Conservation (phyloP, 805 yeast genomes). For the Pichia deserticola region DNA sequence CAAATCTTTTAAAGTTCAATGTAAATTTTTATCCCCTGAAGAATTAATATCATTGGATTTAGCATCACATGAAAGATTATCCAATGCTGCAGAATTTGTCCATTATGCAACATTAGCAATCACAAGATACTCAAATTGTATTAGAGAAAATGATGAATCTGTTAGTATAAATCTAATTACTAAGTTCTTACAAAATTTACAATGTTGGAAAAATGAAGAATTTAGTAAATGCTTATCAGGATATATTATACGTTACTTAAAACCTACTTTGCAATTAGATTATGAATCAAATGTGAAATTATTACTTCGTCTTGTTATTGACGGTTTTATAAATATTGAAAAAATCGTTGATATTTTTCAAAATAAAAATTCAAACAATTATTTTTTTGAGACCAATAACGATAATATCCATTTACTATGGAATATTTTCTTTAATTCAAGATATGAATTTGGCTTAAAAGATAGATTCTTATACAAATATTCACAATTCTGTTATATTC, state of each 20-base stretch:
- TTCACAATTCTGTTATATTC: constrained; percentile 13
- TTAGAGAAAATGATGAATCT: constrained; percentile 17
- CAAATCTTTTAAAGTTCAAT: neutral
- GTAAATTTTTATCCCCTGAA: constrained; percentile 10
- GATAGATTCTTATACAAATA: constrained; percentile 15
- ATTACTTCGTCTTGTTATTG: constrained; percentile 30
- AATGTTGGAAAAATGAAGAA: constrained; percentile 33
- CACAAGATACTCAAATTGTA: constrained; percentile 19
- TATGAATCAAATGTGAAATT: constrained; percentile 31
- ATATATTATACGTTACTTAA: constrained; percentile 21
- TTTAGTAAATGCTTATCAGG: constrained; percentile 19
- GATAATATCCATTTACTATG: constrained; percentile 13
- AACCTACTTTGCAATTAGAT: constrained; percentile 29
- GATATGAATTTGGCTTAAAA: constrained; percentile 11
- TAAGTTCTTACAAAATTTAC: constrained; percentile 22
- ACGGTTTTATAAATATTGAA: constrained; percentile 30
- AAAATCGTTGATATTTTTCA: constrained; percentile 27
- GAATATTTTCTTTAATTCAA: constrained; percentile 22
- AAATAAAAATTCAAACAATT: neutral
- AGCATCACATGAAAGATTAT: constrained; percentile 22
- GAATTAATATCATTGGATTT: constrained; percentile 21
- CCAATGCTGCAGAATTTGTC: constrained; percentile 27
- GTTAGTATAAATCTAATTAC: constrained; percentile 7
- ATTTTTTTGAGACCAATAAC: constrained; percentile 8
- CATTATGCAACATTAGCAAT: constrained; percentile 22